Evolutionary conservation across 2,329 filamentous ascomycete species (phyloP), one percentile per base, ranked within the genome.

Genomic region (Exophiala xenobiotica): DNA sequence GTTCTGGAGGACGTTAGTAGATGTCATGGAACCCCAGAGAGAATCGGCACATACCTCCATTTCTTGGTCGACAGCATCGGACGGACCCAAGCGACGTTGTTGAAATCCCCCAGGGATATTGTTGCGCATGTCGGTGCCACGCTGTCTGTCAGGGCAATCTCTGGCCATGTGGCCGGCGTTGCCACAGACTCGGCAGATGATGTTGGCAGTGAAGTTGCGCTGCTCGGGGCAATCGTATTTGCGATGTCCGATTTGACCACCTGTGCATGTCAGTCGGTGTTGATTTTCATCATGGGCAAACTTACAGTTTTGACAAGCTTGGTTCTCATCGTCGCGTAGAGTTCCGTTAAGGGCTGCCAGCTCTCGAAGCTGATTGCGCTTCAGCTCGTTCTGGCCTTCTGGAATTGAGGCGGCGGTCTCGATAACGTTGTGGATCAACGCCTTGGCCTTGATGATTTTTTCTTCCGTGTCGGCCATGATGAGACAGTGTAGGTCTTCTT

Each of bases 381-480:
- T 99, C 65, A 99, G 85, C 72, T 97, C 93, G 71, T 99, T 99
- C 70, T 99, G 93, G 43, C 92, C 93, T 76, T 99, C 93, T 14
- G 93, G 93, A 61, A 97, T 99, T 4, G 93, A 99, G 29, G 93
- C 93, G 71, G 93, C 93, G 54, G 93, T 99, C 74, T 99, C 93
- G 68, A 99, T 97, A 66, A 99, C 88, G 62, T 97, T 96, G 74
- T 99, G 92, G 59, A 99, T 96, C 56, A 97, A 75, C 74, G 95
- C 90, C 79, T 97, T 99, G 61, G 93, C 93, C 75, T 97, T 99
- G 78, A 95, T 95, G 69, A 99, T 91, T 77, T 99, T 99, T 58
- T 99, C 93, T 76, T 99, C 95, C 29, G 92, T 97, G 68, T 99
- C 93, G 67, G 93, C 93, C 93, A 99, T 99, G 76, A 99, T 97